These are phyloP conservation scores for Adenanthera pavonina DNA, from an alignment of 306 rosid species.

Conservation along the genomic window DNA sequence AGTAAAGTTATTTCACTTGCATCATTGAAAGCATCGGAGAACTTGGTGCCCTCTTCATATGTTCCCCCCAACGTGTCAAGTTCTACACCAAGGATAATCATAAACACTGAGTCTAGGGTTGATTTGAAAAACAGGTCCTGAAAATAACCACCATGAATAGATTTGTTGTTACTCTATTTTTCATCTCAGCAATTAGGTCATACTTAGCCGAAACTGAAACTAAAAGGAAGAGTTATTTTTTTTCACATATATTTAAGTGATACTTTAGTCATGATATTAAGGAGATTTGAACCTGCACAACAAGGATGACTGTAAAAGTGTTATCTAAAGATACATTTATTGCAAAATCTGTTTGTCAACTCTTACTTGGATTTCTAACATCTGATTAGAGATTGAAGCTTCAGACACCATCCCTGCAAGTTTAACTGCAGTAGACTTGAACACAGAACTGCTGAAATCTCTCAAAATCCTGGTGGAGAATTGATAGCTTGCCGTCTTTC, in stretches of 20 bases:
- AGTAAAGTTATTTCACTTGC: slow-evolving; percentile 19
- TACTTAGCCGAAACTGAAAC: neutral
- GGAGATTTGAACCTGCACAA: neutral
- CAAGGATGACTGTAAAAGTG: neutral
- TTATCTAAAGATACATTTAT: neutral
- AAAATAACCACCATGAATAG: slow-evolving; percentile 11
- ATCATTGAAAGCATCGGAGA: slow-evolving; percentile 28
- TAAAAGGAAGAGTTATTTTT: neutral
- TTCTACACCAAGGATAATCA: slow-evolving; percentile 25
- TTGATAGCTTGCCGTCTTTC: slow-evolving; percentile 66
- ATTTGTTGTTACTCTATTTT: neutral
- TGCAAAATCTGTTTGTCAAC: neutral
- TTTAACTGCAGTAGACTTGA: slow-evolving; percentile 50
- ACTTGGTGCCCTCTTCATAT: slow-evolving; percentile 28
- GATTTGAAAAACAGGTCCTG: slow-evolving; percentile 38
- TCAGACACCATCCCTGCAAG: slow-evolving; percentile 45
- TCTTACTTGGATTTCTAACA: slow-evolving; percentile 51
- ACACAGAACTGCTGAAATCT: slow-evolving; percentile 53
- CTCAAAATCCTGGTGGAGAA: slow-evolving; percentile 59
- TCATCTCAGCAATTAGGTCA: neutral
- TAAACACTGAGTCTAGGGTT: slow-evolving; percentile 34
- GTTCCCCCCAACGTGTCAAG: slow-evolving; percentile 27
- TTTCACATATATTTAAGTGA: no score
- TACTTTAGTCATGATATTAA: neutral
- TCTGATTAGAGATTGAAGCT: slow-evolving; percentile 37